These are phyloP conservation scores for Auricularia heimuer DNA, from an alignment of 768 basidiomycete genomes.

Conservation along the genomic window DNA sequence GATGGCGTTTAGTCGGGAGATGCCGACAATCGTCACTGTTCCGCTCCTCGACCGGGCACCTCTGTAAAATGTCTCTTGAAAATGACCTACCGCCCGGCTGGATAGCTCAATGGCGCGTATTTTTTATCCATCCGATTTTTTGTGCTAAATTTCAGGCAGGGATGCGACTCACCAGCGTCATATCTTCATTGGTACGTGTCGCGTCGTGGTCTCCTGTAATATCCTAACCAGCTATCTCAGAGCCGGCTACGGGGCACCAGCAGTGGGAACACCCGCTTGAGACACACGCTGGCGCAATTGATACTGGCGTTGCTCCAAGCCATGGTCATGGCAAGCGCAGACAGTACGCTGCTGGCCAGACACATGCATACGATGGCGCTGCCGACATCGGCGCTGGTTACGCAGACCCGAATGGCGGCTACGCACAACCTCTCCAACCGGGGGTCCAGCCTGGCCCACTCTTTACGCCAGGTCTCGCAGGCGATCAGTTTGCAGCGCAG, in stretches of 20 bases:
- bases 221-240: slow-evolving; percentile 31
- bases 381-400: slow-evolving; percentile 10
- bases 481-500: slow-evolving; percentile 55
- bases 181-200: slow-evolving; percentile 74
- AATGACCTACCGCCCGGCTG: slow-evolving; percentile 76
- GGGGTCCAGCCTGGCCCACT: slow-evolving; percentile 39
- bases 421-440: slow-evolving; percentile 33
- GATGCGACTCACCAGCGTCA: slow-evolving; percentile 70
- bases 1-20: too few species aligned
- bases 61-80: neutral
- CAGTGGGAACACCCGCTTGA: slow-evolving; percentile 80
- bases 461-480: slow-evolving; percentile 77
- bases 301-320: slow-evolving; percentile 35
- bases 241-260: slow-evolving; percentile 69
- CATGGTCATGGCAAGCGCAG: slow-evolving; percentile 54
- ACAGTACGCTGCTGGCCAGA: slow-evolving; percentile 91
- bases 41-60: too few species aligned
- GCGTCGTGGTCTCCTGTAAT: neutral
- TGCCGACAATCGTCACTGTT: too few species aligned
- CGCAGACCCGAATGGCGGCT: slow-evolving; percentile 22
- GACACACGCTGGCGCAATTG: slow-evolving; percentile 28
- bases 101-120: slow-evolving; percentile 76
- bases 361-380: slow-evolving; percentile 71
- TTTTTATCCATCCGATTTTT: slow-evolving; percentile 12
- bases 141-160: slow-evolving; percentile 37